Evolutionary conservation across 768 basidiomycete species (phyloP), one percentile per base, ranked within the genome.

Genomic region (Nidula microcarpa): DNA sequence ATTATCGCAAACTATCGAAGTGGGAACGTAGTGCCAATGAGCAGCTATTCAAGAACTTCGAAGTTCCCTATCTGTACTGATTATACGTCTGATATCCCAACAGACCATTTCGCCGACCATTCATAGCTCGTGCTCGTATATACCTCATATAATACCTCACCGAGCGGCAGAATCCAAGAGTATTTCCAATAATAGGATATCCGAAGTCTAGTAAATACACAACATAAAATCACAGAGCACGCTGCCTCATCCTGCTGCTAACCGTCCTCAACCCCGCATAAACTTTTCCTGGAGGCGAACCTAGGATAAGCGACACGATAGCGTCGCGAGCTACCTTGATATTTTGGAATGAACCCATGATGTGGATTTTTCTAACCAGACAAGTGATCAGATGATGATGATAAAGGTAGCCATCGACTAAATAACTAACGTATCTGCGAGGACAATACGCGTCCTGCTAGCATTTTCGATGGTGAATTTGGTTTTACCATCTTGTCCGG

Each of bases 391-490:
- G 37, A 6, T 14, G 11, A 6, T 16, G 13, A 23, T 23, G n/a
- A n/a, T 6, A 13, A 39, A 37, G 17, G 9, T 50, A 18, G 47
- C 4, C 43, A 33, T 30, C 23, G 51, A 51, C 23, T 23, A 23
- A 13, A 11, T n/a, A 46, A 82, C 90, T 51, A 64, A 95, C 95
- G 94, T 94, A 66, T 99, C 97, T 9, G 97, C 97, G 41, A 99
- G 84, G 45, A 99, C 92, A 53, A 99, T 98, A n/a, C 97, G 88
- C 30, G 97, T 99, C 53, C 96, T 82, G 60, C 88, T 95, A 2
- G 94, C 83, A 62, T 98, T 99, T 75, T 99, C 97, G 52, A 99
- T 98, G 1, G 95, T 94, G 68, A 98, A 98, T 67, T 97, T 95
- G 9, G 95, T 98, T 74, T 98, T 98, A 43, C 97, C 97, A 57